Evolutionary conservation across 1,284 basidiomycete species (phyloP), one percentile per base, ranked within the genome.

Genomic region (Rhodotorula sp.): DNA sequence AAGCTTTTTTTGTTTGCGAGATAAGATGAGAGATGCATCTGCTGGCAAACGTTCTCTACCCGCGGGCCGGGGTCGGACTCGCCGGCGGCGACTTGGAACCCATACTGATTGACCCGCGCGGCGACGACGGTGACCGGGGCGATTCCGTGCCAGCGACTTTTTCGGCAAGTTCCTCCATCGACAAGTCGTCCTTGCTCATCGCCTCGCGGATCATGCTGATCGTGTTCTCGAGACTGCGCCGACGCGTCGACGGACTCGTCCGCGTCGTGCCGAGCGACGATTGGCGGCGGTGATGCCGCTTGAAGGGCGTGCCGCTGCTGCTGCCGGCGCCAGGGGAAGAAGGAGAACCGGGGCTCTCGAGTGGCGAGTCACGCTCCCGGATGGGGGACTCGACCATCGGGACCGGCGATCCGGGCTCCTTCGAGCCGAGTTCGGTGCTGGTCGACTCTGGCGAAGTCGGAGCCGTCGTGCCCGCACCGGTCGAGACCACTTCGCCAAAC

Each of bases 231-330:
- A 99, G 83, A 79, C 91, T 94, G 77, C 95, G 85, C 80, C 95
- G 84, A 75, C 96, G 85, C 69, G 90, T 99, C 78, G 91, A 94
- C 17, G 96, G 95, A 79, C 90, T 92, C 59, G 94, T 96, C 87
- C 91, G 91, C 75, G 95, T 99, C 69, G 96, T 99, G 5, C 96
- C 96, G 71, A 99, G 82, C 79, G 92, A 95, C 67, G 91, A 89
- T 75, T 93, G 90, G 29, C 95, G 86, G 1, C 85, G 86, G 79
- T 98, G 95, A 3, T 93, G 90, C 45, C 90, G 86, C 69, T 86
- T 85, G 84, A 88, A 89, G 3, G 85, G 82, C 46, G 82, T 79
- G 54, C 80, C 79, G 37, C 37, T 37, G 37, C 37, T 37, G 7
- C 33, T 7, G 22, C 75, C 79, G 26, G 58, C 66, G 6, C 37